These are phyloP conservation scores for Penicillium italicum DNA, from an alignment of 2,329 filamentous ascomycete species.

Conservation along the genomic window DNA sequence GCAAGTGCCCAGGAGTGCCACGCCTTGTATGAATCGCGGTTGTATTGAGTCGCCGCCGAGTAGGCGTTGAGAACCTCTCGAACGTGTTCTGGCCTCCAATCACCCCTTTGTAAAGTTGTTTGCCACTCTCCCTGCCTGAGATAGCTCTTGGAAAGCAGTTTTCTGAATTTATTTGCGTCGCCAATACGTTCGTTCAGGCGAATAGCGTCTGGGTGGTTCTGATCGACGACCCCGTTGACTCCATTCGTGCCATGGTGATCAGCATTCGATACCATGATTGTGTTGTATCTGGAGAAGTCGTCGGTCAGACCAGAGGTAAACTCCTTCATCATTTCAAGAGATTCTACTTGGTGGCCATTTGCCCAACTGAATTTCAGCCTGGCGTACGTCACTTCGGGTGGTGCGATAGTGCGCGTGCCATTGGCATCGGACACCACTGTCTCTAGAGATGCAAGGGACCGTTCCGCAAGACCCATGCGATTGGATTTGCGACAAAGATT, in stretches of 20 bases:
- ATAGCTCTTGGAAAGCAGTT: conserved; percentile 89
- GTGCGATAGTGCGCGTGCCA: conserved; percentile 39
- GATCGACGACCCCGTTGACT: conserved; percentile 47
- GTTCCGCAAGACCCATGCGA: conserved; percentile 89
- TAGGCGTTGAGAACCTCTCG: conserved; percentile 90
- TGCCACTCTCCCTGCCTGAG: conserved; percentile 97
- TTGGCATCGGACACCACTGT: conserved; percentile 56
- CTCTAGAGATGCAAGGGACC: conserved; percentile 87
- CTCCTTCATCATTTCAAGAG: conserved; percentile 58
- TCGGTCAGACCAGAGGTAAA: conserved; percentile 60
- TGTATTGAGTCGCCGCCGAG: conserved; percentile 85
- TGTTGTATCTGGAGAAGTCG: conserved; percentile 51
- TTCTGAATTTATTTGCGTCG: conserved; percentile 56
- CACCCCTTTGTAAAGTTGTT: conserved; percentile 74
- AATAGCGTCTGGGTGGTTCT: conserved; percentile 39
- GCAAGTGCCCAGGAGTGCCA: conserved; percentile 99
- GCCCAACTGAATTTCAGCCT: conserved; percentile 97
- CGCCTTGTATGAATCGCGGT: conserved; percentile 95
- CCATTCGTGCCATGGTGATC: conserved; percentile 45
- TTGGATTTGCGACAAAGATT: conserved; percentile 97
- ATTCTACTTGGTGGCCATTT: conserved; percentile 63
- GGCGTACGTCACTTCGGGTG: conserved; percentile 88
- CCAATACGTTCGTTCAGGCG: conserved; percentile 41
- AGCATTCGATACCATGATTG: conserved; percentile 35
- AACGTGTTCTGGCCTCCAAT: conserved; percentile 84